Evolutionary conservation across 129 eudicot genomes (phyloP), one percentile per base, ranked within the genome.

Genomic region (Cynara cardunculus): DNA sequence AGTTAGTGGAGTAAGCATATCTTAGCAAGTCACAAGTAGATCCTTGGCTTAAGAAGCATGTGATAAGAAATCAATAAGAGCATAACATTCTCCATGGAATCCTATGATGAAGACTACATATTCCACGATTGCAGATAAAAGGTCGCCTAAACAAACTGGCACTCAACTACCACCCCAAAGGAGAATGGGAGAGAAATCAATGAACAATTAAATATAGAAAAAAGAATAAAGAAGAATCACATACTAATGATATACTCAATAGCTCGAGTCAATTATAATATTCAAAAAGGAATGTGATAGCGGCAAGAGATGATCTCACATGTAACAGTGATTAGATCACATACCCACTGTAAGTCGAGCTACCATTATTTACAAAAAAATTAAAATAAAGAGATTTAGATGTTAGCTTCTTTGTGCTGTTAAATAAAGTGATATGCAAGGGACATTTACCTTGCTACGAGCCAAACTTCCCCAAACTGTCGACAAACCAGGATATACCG

Each of bases 391-490:
- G 26, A 22, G 4, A 62, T 62, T 62, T 62, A 62, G 68, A 62
- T 62, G 68, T 62, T 62, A 62, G 14, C 6, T 53, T 53, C 62
- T 53, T 53, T 5, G 62, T 53, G 62, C 62, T 53, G 62, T 62
- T 62, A 62, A 19, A 62, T 62, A 44, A 74, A 27, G 35, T 24
- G 35, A 46, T 24, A 74, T 30, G 25, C 19, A 14, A 24, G 62
- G 31, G 30, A 18, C 21, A 37, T 27, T 81, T 86, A 96, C 99
- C 99, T 96, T 96, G 85, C 99, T 96, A 72, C 99, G 99, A 68
- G 99, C 99, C 86, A 96, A 86, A 84, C 99, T 96, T 75, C 99
- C 99, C 99, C 99, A 96, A 5, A 96, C 99, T 72, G 99, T 96
- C 61, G 98, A 91, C 82, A 96, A 89, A 84, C 99, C 99, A 83